phyloP scores from a whole-genome alignment of 2,329 filamentous ascomycete species.

The Pseudocercospora pini-densiflorae region DNA sequence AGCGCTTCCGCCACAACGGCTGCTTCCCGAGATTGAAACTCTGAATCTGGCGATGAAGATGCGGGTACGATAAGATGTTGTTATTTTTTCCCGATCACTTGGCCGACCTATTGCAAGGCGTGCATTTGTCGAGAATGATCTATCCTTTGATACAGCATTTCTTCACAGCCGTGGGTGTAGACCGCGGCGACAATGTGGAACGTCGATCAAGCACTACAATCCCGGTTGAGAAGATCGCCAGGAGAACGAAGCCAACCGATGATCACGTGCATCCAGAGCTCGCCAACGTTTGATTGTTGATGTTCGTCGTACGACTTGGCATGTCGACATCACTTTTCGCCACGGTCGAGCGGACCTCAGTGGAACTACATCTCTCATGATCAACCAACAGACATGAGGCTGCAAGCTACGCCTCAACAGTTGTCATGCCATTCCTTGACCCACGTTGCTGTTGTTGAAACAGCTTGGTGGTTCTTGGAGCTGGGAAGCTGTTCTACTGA shows the following conservation, averaged over 20 bases:
- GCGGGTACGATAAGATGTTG: too few relatives aligned
- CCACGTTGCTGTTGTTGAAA: not conserved
- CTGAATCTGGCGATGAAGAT: not conserved
- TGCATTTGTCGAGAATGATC: not conserved
- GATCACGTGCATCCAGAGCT: not conserved
- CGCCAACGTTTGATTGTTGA: not conserved
- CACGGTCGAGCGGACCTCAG: not conserved
- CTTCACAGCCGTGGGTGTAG: not conserved
- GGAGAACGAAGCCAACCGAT: not conserved
- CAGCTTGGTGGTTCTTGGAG: too few relatives aligned
- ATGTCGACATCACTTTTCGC: too few relatives aligned
- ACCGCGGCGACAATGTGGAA: not conserved
- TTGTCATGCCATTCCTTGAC: not conserved
- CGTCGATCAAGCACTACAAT: not conserved
- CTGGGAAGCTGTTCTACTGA: too few relatives aligned
- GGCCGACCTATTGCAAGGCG: not conserved
- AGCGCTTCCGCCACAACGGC: not conserved
- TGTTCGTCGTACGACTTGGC: too few relatives aligned
- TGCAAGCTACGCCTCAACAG: not conserved
- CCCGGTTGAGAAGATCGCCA: not conserved
- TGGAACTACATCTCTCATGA: conserved; percentile 7
- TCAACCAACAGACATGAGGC: not conserved
- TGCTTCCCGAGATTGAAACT: conserved; percentile 1
- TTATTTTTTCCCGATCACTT: not conserved
- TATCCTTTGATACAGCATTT: not conserved